phyloP scores from a whole-genome alignment of 768 basidiomycete genomes.

The Megacollybia marginata region DNA sequence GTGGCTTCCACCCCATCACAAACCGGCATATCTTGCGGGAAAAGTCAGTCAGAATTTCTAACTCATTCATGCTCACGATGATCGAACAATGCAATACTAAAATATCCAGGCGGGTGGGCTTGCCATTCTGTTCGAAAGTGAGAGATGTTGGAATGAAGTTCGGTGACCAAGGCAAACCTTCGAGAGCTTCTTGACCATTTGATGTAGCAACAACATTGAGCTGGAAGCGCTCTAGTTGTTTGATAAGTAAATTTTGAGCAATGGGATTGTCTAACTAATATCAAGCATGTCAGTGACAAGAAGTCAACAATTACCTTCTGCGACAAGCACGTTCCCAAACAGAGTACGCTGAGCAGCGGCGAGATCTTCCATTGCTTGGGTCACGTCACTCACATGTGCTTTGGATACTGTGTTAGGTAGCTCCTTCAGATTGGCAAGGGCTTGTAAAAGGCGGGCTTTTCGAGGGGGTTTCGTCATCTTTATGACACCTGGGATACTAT shows the following conservation, averaged over 20 bases:
- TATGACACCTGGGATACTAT: conserved; percentile 46
- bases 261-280: conserved; percentile 54
- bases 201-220: conserved; percentile 54
- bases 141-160: neutral
- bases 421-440: conserved; percentile 53
- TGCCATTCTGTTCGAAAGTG: conserved; percentile 49
- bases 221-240: conserved; percentile 56
- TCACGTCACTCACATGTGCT: conserved; percentile 26
- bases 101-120: conserved; percentile 57
- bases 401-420: conserved; percentile 36
- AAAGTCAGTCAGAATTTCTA: neutral
- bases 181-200: conserved; percentile 63
- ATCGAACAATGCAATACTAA: conserved; percentile 65
- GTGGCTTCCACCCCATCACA: conserved; percentile 74
- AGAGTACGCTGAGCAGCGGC: conserved; percentile 44
- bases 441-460: conserved; percentile 50
- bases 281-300: neutral
- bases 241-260: conserved; percentile 58
- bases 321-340: conserved; percentile 62
- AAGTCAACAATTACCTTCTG: conserved; percentile 55
- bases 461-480: conserved; percentile 71
- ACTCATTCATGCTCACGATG: conserved; percentile 43
- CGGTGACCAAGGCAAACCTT: conserved; percentile 26
- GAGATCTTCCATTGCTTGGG: conserved; percentile 39
- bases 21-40: conserved; percentile 61